Evolutionary conservation across 768 basidiomycete genomes (phyloP), one percentile per base, ranked within the genome.

Genomic region (Gelatoporia subvermispora): DNA sequence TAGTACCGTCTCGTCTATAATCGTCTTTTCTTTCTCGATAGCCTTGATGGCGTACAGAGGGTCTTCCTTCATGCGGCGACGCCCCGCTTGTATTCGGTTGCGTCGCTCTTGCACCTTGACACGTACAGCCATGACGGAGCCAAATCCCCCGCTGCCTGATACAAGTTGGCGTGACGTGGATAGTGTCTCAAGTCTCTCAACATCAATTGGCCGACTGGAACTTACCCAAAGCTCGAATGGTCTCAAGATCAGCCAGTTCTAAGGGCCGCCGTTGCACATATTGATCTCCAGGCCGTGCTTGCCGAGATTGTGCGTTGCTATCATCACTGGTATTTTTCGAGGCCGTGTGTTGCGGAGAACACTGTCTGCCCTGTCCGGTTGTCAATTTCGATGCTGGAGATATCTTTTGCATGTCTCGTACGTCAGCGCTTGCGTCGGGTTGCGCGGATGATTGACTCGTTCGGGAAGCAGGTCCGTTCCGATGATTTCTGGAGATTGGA

Each of bases 11-110:
- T 47, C 46, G 11, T 16, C n/a, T 2, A 24, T 7, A 15, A 16
- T 2, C 3, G 23, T 24, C 2, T 7, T 7, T 18, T 16, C n/a
- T 21, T 47, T 47, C 10, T 39, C 17, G n/a, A 41, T 5, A n/a
- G 46, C 36, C 17, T 47, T 47, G 16, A 47, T 9, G 11, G 46
- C 46, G 46, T 40, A 47, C 16, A 24, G 24, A 9, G 25, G 22
- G 7, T 38, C 39, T 9, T 18, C 35, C 17, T 46, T n/a, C 10
- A 37, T 35, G 15, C 13, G 24, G 16, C 35, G 31, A 7, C 21
- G 5, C 16, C 34, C n/a, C 7, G 25, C 4, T 3, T 18, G 3
- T 13, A 4, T 35, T 20, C 28, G 5, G 13, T 13, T 5, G 13
- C 28, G 28, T 13, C 28, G 5, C 13, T 31, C 28, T 13, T 31